These are phyloP conservation scores for Xylariaceae sp. DNA, from an alignment of 2,329 filamentous ascomycete genomes.

Conservation along the genomic window DNA sequence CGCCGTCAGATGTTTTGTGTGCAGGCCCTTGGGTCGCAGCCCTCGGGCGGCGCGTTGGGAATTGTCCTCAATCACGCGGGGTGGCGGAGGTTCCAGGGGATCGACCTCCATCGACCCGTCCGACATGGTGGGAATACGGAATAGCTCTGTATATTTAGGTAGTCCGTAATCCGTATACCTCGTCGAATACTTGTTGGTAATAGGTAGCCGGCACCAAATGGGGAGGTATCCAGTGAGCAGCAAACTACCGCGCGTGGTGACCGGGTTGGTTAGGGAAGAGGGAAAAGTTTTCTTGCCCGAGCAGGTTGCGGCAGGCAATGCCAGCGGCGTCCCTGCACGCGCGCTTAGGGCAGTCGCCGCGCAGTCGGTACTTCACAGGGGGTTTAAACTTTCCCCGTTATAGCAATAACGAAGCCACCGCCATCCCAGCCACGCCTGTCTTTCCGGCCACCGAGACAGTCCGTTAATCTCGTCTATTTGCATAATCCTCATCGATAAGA, in stretches of 20 bases:
- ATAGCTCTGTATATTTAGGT: too few relatives aligned
- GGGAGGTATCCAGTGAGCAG: neutral
- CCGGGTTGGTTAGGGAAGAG: neutral
- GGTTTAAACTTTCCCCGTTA: constrained; percentile 22
- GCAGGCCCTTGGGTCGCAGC: constrained; percentile 24
- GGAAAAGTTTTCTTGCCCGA: constrained; percentile 26
- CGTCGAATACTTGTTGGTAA: neutral
- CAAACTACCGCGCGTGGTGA: neutral
- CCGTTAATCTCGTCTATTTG: too few relatives aligned
- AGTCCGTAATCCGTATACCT: too few relatives aligned
- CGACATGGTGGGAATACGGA: neutral
- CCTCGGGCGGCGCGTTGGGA: neutral
- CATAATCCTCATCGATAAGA: too few relatives aligned
- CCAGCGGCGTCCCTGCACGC: neutral
- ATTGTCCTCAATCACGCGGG: constrained; percentile 9
- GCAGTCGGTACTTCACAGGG: constrained; percentile 19
- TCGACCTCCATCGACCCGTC: constrained; percentile 2
- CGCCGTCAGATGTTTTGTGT: constrained; percentile 30
- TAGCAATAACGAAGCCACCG: constrained; percentile 2
- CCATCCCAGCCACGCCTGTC: neutral
- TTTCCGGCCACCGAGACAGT: too few relatives aligned
- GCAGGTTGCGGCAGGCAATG: constrained; percentile 4
- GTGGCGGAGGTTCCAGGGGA: constrained; percentile 7
- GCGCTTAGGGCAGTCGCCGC: neutral
- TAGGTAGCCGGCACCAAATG: neutral